These are phyloP conservation scores for Suhomyces guaymorum DNA, from an alignment of 1,139 yeast genomes.

Conservation along the genomic window DNA sequence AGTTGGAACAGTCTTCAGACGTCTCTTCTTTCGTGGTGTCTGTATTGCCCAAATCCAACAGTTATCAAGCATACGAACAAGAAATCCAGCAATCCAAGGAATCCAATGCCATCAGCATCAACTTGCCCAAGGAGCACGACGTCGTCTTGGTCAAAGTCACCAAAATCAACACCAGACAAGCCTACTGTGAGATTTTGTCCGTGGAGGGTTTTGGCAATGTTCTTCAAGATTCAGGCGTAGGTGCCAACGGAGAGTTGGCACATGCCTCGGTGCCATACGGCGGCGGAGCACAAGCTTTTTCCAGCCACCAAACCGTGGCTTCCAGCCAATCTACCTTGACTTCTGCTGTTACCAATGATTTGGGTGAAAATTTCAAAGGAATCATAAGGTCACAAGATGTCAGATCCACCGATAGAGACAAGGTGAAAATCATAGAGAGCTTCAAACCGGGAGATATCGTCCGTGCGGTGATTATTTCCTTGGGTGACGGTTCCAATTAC, in stretches of 20 bases:
- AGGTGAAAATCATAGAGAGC: constrained; percentile 73
- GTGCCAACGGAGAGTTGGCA: constrained; percentile 56
- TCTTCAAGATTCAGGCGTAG: constrained; percentile 64
- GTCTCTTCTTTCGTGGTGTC: constrained; percentile 29
- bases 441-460: constrained; percentile 93
- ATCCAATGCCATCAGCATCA: constrained; percentile 36
- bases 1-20: constrained; percentile 19
- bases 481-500: constrained; percentile 93
- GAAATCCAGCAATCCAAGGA: constrained; percentile 21
- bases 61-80: constrained; percentile 34
- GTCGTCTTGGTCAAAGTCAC: constrained; percentile 76
- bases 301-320: constrained; percentile 49
- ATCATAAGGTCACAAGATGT: constrained; percentile 86
- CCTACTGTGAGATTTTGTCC: constrained; percentile 78
- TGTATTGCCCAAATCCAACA: constrained; percentile 33
- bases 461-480: constrained; percentile 74
- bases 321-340: constrained; percentile 35
- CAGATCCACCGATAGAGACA: constrained; percentile 87
- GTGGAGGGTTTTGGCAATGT: constrained; percentile 68
- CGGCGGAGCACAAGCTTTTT: constrained; percentile 53
- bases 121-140: constrained; percentile 83
- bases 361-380: constrained; percentile 92
- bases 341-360: constrained; percentile 55
- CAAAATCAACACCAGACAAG: constrained; percentile 67
- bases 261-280: constrained; percentile 42